Evolutionary conservation across 177 flowering plant genomes (phyloP), one percentile per base, ranked within the genome.

Genomic region (Vitis hybrid): DNA sequence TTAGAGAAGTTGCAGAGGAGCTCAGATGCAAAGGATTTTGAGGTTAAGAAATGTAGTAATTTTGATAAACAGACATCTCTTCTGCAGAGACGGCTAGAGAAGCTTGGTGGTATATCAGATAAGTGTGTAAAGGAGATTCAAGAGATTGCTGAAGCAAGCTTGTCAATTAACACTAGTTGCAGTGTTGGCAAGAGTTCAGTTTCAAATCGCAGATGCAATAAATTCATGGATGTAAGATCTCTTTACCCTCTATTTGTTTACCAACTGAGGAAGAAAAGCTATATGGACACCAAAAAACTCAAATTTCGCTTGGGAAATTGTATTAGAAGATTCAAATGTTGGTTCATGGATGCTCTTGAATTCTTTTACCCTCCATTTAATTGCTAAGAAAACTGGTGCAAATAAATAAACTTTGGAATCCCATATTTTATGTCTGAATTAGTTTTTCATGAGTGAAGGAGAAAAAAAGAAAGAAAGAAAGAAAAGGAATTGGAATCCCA

Each of bases 51-150:
- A 2, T 70, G 83, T 67, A 79, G 82, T 47, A 87, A 86, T 69
- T 92, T 92, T 62, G 95, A 94, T 68, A 82, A 81, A 64, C 83
- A 86, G 70, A 87, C 85, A 13, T 77, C 75, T 7, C 57, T 81
- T 67, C 88, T 89, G 54, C 89, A 79, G 64, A 81, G 76, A 59
- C 63, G 73, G 49, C 79, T 89, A n/a, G 84, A 83, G 75, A 83
- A 81, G 72, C 75, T 84, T 59, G 84, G 81, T 59, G 77, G 67
- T 22, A 33, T 71, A 38, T 72, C 82, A 2, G 80, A 79, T 59
- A 78, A 75, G 18, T 64, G 82, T 62, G 71, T 80, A 22, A 75
- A 77, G 50, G 87, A 91, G 81, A 78, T 86, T 59, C 75, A 71
- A 54, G 84, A 91, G 38, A 72, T 85, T 75, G 88, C 90, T 1